phyloP scores from a whole-genome alignment of 1,139 yeast genomes.

The Debaryomycetaceae sp. region DNA sequence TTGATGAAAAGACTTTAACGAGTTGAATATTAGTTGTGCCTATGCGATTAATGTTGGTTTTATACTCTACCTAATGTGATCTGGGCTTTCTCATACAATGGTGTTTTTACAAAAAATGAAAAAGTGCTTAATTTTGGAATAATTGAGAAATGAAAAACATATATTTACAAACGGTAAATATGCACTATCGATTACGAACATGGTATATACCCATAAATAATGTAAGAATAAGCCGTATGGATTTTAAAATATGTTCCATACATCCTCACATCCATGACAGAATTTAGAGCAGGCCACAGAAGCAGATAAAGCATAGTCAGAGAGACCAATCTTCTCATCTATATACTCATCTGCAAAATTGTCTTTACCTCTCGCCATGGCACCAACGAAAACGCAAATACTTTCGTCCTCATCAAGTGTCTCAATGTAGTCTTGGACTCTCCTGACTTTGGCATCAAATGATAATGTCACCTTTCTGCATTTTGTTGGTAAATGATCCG shows the following conservation, averaged over 20 bases:
- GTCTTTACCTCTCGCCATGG: constrained; percentile 98
- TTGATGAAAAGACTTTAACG: no score
- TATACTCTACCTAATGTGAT: no score
- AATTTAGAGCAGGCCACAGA: constrained; percentile 97
- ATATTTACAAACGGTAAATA: neutral
- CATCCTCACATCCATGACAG: constrained; percentile 98
- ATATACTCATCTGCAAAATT: constrained; percentile 95
- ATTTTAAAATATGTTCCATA: constrained; percentile 69
- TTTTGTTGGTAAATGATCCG: constrained; percentile 94
- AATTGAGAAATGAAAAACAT: no score
- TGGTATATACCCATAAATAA: neutral
- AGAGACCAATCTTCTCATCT: constrained; percentile 93
- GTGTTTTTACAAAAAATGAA: no score
- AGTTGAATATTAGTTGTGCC: no score
- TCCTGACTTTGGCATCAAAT: constrained; percentile 85
- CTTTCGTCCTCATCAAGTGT: constrained; percentile 86
- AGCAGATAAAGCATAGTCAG: constrained; percentile 93
- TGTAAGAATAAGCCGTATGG: neutral
- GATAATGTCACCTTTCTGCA: constrained; percentile 92
- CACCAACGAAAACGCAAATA: constrained; percentile 96
- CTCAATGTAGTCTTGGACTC: constrained; percentile 84
- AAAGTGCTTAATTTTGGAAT: no score
- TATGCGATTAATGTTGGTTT: no score
- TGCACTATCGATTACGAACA: neutral
- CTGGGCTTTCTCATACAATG: no score